A percentile compares a stretch with the other conserved stretches of the same genome.
Evolutionary conservation across 768 basidiomycete genomes (phyloP).

Genomic region (Cystofilobasidium capitatum): DNA sequence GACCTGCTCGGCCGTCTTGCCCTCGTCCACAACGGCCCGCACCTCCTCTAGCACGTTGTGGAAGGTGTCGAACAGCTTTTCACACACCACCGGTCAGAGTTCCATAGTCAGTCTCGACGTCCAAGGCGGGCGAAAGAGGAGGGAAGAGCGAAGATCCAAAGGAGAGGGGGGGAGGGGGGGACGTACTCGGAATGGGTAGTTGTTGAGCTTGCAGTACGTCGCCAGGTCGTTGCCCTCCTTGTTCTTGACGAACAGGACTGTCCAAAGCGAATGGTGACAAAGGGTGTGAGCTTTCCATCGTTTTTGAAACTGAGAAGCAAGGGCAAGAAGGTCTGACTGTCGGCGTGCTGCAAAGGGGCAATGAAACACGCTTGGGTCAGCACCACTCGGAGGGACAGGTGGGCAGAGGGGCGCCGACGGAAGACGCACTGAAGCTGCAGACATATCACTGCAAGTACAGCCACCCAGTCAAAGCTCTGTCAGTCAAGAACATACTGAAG

Average conservation of each 20-base stretch:
- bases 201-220: constrained; percentile 66
- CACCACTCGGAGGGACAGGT: too few species aligned
- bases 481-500: neutral
- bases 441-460: constrained; percentile 56
- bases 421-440: too few species aligned
- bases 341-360: too few species aligned
- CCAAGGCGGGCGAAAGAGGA: too few species aligned
- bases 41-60: constrained; percentile 43
- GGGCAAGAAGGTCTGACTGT: constrained; percentile 61
- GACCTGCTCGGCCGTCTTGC: constrained; percentile 53
- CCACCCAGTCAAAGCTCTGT: neutral
- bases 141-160: too few species aligned
- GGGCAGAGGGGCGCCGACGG: too few species aligned
- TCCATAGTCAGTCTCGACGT: too few species aligned
- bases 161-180: neutral
- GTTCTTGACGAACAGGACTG: constrained; percentile 69
- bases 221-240: constrained; percentile 60
- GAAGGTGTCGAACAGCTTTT: constrained; percentile 24
- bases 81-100: too few species aligned
- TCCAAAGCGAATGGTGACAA: neutral
- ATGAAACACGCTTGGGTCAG: too few species aligned
- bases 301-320: neutral
- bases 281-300: neutral
- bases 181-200: constrained; percentile 46
- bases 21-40: constrained; percentile 57